Evolutionary conservation across 495 filamentous ascomycete genomes (phyloP), one percentile per base, ranked within the genome.

Genomic region (Friedmanniomyces simplex): DNA sequence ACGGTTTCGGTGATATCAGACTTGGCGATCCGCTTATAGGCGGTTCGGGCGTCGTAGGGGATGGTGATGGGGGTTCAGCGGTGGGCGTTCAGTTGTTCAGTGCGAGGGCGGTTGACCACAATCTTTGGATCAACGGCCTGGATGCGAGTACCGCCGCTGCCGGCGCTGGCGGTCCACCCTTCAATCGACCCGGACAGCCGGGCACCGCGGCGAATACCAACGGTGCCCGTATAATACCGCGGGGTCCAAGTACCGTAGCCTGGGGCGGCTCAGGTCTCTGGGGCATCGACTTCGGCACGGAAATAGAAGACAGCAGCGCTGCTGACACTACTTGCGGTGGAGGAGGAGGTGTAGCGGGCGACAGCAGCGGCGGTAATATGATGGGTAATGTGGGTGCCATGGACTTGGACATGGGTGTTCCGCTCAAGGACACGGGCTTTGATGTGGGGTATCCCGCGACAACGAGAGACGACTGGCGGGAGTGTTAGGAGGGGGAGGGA

Each of bases 361-460:
- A n/a, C n/a, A n/a, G n/a, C n/a, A n/a, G n/a, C n/a, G n/a, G n/a
- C n/a, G n/a, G n/a, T n/a, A n/a, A n/a, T n/a, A n/a, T n/a, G n/a
- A n/a, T n/a, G 28, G 28, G 4, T 7, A 21, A 6, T 22, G 36
- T 34, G 24, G 42, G 43, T 26, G 46, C 2, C 8, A 41, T 51
- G 55, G 34, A 57, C 21, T 28, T 57, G 1, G 45, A n/a, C n/a
- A n/a, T 47, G 43, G 20, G 21, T 53, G 37, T 55, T n/a, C 28
- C 51, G 10, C 18, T 39, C 30, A 20, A 22, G 8, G 54, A 57
- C 28, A 4, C 50, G 5, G 22, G 24, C 30, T 50, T 57, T 50
- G 54, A 50, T 36, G 54, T 42, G 18, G 32, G 28, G 54, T 57
- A 57, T 39, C 54, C 54, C 10, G 45, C 54, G 6, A 50, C 43